These are phyloP conservation scores for Parvularia atlantis DNA, from an alignment of 78 protist genomes.

Conservation along the genomic window DNA sequence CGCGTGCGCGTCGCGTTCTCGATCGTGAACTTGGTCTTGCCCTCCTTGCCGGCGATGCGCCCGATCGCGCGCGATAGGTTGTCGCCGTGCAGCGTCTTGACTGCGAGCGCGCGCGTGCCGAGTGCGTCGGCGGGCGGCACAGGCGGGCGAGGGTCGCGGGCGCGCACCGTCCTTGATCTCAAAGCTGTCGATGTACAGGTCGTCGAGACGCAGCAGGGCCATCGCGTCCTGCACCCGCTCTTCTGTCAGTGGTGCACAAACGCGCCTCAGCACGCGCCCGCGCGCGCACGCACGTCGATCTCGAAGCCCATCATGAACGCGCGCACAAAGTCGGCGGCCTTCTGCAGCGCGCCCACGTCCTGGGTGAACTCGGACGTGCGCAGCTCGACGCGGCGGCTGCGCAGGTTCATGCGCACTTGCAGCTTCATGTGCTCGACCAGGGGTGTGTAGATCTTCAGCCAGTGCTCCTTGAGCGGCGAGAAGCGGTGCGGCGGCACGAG, in stretches of 20 bases:
- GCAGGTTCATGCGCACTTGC: conserved; percentile 83
- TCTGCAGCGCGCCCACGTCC: conserved; percentile 67
- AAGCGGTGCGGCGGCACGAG: conserved; percentile 73
- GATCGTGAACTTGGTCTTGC: conserved; percentile 87
- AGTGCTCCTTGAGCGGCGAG: conserved; percentile 77
- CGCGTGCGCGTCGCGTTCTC: conserved; percentile 94
- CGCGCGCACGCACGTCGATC: neutral
- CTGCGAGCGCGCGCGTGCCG: conserved; percentile 3
- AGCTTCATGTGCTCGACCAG: conserved; percentile 86
- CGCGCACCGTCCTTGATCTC: conserved; percentile 74
- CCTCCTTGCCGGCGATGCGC: conserved; percentile 95
- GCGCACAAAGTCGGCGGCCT: conserved; percentile 85
- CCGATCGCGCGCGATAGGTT: conserved; percentile 94
- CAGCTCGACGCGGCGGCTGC: conserved; percentile 67
- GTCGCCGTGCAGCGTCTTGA: conserved; percentile 88
- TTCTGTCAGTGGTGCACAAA: neutral
- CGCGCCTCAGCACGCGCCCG: too few species aligned
- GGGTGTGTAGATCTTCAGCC: conserved; percentile 87
- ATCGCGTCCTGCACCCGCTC: conserved; percentile 70
- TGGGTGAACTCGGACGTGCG: conserved; percentile 60
- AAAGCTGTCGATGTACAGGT: conserved; percentile 91
- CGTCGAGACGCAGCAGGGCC: conserved; percentile 94
- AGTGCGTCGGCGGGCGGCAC: neutral
- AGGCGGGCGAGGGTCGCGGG: too few species aligned
- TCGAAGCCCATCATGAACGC: conserved; percentile 93